Evolutionary conservation across 2,329 filamentous ascomycete genomes (phyloP), one percentile per base, ranked within the genome.

Genomic region (Xylariaceae sp.): DNA sequence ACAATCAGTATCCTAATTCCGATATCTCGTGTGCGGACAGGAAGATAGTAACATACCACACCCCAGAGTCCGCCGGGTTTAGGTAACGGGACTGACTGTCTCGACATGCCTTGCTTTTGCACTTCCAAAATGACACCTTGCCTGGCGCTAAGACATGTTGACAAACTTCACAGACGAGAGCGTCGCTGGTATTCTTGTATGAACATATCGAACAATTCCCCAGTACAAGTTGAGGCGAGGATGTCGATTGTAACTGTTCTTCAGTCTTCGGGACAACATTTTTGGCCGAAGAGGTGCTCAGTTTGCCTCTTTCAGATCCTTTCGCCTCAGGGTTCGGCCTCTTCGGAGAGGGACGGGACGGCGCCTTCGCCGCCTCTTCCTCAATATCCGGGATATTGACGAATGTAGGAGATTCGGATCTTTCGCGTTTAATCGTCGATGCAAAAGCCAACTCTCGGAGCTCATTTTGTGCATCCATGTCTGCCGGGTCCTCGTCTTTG

Each of bases 41-140:
- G 4, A 27, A 27, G 22, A 27, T 5, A 27, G 22, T 27, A 27
- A 27, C 22, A 27, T 27, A 27, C 22, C 88, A 92, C 1, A 83
- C 65, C 6, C 83, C 85, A 55, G 76, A 82, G 65, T 91, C 87
- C 1, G 77, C 81, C 11, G 85, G 76, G 61, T 91, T 92, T 45
- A 84, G 62, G 63, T 89, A 92, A 17, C 60, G 52, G 4, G 22
- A 27, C 22, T 27, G 22, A 41, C 75, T 79, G 11, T 69, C 74
- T 51, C 68, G 68, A 63, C 88, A 92, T 2, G 69, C 56, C 3
- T 65, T 62, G 55, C 76, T 80, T 39, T 63, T 66, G 63, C 88
- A 92, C 42, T 68, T 69, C 88, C 89, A 92, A n/a, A 78, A 69
- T 0, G 75, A 69, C 40, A 84, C 73, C 44, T 76, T 75, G 0